phyloP scores from a whole-genome alignment of 1,284 basidiomycete genomes.

The Melampsora larici-populina region DNA sequence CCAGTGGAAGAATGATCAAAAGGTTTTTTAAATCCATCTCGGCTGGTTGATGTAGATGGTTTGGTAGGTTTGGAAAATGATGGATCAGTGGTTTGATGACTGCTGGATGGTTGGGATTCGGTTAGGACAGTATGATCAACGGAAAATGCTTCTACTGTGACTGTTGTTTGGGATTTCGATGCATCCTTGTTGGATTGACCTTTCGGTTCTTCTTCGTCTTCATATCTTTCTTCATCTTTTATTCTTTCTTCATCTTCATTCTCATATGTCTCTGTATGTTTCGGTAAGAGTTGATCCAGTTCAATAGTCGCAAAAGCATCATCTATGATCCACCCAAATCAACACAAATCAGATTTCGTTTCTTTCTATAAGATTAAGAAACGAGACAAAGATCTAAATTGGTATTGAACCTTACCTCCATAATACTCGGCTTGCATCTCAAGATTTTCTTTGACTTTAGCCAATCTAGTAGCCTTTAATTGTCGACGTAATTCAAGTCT shows the following conservation, averaged over 20 bases:
- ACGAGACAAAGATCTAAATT: not conserved
- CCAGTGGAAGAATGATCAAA: not conserved
- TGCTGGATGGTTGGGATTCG: not conserved
- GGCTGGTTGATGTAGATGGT: not conserved
- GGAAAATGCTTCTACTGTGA: slow-evolving; percentile 29
- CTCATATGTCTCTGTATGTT: not conserved
- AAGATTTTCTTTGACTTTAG: slow-evolving; percentile 27
- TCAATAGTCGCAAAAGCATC: slow-evolving; percentile 26
- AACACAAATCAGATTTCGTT: not conserved
- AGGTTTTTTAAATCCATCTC: not conserved
- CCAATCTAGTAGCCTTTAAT: slow-evolving; percentile 20
- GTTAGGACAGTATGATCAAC: slow-evolving; percentile 30
- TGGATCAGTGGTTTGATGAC: not conserved
- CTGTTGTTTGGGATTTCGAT: slow-evolving; percentile 12
- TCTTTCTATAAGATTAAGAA: not conserved
- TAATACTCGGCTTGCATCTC: slow-evolving; percentile 34
- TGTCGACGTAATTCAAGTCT: slow-evolving; percentile 32
- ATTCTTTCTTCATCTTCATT: not conserved
- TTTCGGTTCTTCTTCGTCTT: slow-evolving; percentile 1
- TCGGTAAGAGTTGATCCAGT: not conserved
- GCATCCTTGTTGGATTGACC: not conserved
- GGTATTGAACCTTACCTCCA: slow-evolving; percentile 25
- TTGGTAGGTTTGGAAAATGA: slow-evolving; percentile 1
- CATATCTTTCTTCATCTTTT: not conserved
- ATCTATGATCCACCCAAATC: not conserved